These are phyloP conservation scores for Fibroporia radiculosa DNA, from an alignment of 768 basidiomycete species.

Conservation along the genomic window DNA sequence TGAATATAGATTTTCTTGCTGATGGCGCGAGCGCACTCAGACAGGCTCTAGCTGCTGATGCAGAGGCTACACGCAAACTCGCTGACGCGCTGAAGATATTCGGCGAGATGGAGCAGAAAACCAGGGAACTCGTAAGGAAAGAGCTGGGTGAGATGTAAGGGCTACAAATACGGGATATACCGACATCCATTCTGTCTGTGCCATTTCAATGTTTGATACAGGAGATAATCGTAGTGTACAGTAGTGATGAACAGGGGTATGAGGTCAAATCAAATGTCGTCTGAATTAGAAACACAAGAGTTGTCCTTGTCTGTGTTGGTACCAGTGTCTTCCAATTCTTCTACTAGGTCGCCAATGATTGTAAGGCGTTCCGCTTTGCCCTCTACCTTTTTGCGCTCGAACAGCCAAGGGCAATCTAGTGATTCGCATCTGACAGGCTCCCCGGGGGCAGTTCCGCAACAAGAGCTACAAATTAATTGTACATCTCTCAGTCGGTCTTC, in stretches of 20 bases:
- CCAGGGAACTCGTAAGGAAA: constrained; percentile 24
- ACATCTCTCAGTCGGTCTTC: constrained; percentile 48
- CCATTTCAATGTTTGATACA: no score
- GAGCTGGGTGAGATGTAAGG: constrained; percentile 6
- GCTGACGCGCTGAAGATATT: constrained; percentile 39
- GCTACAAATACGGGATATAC: no score
- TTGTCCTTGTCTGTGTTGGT: neutral
- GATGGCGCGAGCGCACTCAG: constrained; percentile 26
- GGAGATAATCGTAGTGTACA: no score
- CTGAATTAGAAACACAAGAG: no score
- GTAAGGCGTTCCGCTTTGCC: constrained; percentile 26
- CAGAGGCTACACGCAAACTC: constrained; percentile 35
- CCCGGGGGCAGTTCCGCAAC: constrained; percentile 43
- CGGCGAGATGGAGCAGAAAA: constrained; percentile 33
- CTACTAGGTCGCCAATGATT: constrained; percentile 23
- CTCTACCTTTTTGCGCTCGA: constrained; percentile 57
- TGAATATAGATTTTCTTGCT: constrained; percentile 27
- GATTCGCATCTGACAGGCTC: constrained; percentile 74
- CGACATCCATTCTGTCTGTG: no score
- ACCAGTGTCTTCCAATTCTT: constrained; percentile 21
- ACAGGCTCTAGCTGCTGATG: constrained; percentile 29
- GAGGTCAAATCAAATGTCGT: no score
- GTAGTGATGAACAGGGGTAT: no score
- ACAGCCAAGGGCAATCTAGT: constrained; percentile 82
- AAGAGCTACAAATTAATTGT: constrained; percentile 68